phyloP scores from a whole-genome alignment of 768 basidiomycete species.

The Mycena indigotica region DNA sequence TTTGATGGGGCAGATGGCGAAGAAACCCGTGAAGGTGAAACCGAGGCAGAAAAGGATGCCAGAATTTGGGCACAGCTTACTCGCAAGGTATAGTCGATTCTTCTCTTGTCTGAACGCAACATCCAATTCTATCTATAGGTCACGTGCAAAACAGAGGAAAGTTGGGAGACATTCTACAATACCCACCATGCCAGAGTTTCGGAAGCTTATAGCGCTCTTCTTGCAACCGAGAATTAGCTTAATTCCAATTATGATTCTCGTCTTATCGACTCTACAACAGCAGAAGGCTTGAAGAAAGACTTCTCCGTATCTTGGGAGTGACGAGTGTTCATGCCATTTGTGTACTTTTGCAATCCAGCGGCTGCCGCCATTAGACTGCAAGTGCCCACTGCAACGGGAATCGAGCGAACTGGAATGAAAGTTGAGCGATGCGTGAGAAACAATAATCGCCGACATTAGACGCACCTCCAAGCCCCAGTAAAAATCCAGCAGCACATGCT shows the following conservation, averaged over 20 bases:
- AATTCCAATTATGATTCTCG: constrained; percentile 9
- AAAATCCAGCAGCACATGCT: constrained; percentile 91
- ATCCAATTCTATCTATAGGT: constrained; percentile 29
- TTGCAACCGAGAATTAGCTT: constrained; percentile 7
- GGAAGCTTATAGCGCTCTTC: constrained; percentile 39
- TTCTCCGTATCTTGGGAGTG: constrained; percentile 53
- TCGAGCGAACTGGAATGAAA: constrained; percentile 63
- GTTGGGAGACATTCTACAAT: constrained; percentile 57
- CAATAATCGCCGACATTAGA: constrained; percentile 4
- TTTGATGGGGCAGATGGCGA: constrained; percentile 46
- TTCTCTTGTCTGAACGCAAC: not conserved
- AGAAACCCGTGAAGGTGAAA: constrained; percentile 45
- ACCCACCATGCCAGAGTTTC: constrained; percentile 44
- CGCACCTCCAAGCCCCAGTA: constrained; percentile 83
- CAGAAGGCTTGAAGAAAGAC: constrained; percentile 78
- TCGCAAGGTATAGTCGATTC: constrained; percentile 40
- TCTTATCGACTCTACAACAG: constrained; percentile 17
- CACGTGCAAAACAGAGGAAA: constrained; percentile 41
- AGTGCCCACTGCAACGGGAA: constrained; percentile 79
- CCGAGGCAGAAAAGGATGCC: constrained; percentile 37
- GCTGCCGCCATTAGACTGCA: constrained; percentile 78
- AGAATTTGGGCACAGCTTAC: constrained; percentile 56
- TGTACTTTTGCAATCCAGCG: constrained; percentile 81
- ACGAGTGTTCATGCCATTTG: constrained; percentile 58
- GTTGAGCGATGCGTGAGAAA: not conserved